Percentiles rank a stretch among this genome's conserved stretches.
Evolutionary conservation across 2,329 filamentous ascomycete species (phyloP).

Genomic region (Stagonosporopsis rhizophila): DNA sequence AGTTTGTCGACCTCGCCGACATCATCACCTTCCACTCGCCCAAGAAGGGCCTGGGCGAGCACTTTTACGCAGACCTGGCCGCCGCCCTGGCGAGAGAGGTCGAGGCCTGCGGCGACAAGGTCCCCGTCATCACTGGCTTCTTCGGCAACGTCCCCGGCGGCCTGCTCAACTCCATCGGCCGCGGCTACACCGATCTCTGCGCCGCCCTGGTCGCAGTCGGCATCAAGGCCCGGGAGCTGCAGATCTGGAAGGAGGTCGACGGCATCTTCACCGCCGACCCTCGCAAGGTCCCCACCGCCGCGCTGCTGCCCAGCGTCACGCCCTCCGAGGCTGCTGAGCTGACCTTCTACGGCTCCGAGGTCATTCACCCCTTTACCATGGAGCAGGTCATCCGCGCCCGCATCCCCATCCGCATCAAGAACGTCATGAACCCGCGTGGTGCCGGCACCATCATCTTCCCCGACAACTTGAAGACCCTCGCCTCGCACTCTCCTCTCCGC

Average conservation of each 20-base stretch:
- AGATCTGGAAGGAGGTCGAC: constrained; percentile 99
- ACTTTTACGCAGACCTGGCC: constrained; percentile 56
- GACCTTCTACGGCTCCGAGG: constrained; percentile 78
- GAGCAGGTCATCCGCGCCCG: constrained; percentile 82
- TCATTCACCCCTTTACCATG: constrained; percentile 99
- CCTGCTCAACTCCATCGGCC: constrained; percentile 87
- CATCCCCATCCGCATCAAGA: constrained; percentile 89
- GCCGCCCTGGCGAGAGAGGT: constrained; percentile 53
- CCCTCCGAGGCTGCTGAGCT: constrained; percentile 94
- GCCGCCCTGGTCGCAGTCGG: constrained; percentile 91
- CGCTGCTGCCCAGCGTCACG: constrained; percentile 85
- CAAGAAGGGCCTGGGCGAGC: constrained; percentile 52
- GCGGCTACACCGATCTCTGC: constrained; percentile 96
- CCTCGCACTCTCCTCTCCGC: constrained; percentile 63
- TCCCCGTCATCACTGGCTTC: constrained; percentile 76
- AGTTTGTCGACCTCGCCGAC: constrained; percentile 90
- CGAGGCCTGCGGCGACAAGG: constrained; percentile 52
- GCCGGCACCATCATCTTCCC: constrained; percentile 84
- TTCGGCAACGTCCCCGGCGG: constrained; percentile 94
- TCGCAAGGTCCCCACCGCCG: constrained; percentile 89
- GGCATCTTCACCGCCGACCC: constrained; percentile 90
- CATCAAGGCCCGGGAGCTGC: constrained; percentile 83
- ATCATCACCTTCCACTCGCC: constrained; percentile 69
- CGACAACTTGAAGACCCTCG: constrained; percentile 65
- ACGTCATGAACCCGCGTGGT: constrained; percentile 84